Percentiles rank a stretch among this genome's conserved stretches.
These are phyloP conservation scores for Dendrothele bispora DNA, from an alignment of 768 basidiomycete species.

Conservation along the genomic window DNA sequence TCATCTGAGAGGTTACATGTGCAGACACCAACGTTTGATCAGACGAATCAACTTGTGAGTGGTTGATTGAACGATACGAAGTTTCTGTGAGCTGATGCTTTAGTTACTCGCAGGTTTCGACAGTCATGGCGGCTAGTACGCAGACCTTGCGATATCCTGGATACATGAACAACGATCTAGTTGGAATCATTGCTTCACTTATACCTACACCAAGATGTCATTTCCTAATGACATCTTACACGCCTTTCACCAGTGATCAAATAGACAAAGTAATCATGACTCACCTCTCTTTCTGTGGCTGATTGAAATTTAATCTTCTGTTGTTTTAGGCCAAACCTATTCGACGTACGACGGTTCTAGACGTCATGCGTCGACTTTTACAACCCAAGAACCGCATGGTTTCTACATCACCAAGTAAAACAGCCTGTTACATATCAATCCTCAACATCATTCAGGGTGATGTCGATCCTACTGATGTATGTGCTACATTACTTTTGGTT, in stretches of 20 bases:
- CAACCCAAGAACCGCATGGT: constrained; percentile 99
- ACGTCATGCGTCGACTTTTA: constrained; percentile 96
- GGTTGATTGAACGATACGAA: too few species aligned
- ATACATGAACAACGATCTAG: constrained; percentile 99
- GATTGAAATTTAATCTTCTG: background rate
- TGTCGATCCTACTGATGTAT: constrained; percentile 94
- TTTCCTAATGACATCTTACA: constrained; percentile 98
- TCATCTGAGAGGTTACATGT: constrained; percentile 90
- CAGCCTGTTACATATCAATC: constrained; percentile 95
- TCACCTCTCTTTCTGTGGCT: background rate
- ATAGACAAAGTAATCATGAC: constrained; percentile 80
- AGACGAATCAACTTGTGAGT: constrained; percentile 86
- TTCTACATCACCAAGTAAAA: constrained; percentile 87
- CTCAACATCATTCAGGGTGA: constrained; percentile 99
- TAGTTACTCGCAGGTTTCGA: constrained; percentile 82
- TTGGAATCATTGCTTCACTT: constrained; percentile 93
- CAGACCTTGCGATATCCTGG: constrained; percentile 96
- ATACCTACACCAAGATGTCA: constrained; percentile 98
- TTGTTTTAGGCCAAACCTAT: constrained; percentile 82
- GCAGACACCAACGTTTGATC: constrained; percentile 85
- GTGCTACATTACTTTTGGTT: constrained; percentile 17
- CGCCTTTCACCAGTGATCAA: constrained; percentile 95
- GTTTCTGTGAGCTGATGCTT: constrained; percentile 2
- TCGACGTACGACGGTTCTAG: constrained; percentile 93
- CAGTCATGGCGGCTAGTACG: constrained; percentile 97